These are phyloP conservation scores for Trametopsis cervina DNA, from an alignment of 768 basidiomycete genomes.

Conservation along the genomic window DNA sequence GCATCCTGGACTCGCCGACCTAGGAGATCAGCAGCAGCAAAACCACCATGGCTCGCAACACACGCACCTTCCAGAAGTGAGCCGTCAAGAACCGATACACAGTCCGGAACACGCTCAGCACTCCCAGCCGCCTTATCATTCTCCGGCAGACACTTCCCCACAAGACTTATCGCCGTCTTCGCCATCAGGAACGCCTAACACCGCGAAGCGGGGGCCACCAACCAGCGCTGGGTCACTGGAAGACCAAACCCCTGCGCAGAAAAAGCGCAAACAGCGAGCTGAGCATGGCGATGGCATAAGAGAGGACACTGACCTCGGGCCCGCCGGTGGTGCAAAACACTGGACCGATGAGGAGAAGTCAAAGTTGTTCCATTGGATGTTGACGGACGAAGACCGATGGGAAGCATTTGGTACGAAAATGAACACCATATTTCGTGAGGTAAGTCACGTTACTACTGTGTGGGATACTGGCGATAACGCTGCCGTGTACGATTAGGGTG, in stretches of 20 bases:
- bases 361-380: slow-evolving; percentile 71
- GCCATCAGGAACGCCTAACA: not conserved
- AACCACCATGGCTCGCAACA: not conserved
- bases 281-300: not conserved
- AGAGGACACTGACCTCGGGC: slow-evolving; percentile 15
- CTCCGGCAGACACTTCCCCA: too few relatives aligned
- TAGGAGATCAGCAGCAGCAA: not conserved
- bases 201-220: slow-evolving; percentile 7
- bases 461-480: not conserved
- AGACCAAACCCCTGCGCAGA: slow-evolving; percentile 1
- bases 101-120: not conserved
- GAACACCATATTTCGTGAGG: slow-evolving; percentile 79
- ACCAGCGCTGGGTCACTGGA: not conserved
- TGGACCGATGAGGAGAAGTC: slow-evolving; percentile 85
- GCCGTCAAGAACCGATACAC: too few relatives aligned
- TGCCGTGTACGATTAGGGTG: slow-evolving; percentile 40
- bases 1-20: not conserved
- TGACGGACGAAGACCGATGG: slow-evolving; percentile 76
- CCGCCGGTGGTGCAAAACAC: slow-evolving; percentile 59
- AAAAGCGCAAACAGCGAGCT: slow-evolving; percentile 15
- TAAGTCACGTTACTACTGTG: slow-evolving; percentile 22
- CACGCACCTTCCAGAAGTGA: not conserved
- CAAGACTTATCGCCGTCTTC: not conserved
- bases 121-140: not conserved
- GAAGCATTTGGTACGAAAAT: slow-evolving; percentile 71